Evolutionary conservation across 768 basidiomycete species (phyloP), one percentile per base, ranked within the genome.

Genomic region (Coprinopsis strossmayeri): DNA sequence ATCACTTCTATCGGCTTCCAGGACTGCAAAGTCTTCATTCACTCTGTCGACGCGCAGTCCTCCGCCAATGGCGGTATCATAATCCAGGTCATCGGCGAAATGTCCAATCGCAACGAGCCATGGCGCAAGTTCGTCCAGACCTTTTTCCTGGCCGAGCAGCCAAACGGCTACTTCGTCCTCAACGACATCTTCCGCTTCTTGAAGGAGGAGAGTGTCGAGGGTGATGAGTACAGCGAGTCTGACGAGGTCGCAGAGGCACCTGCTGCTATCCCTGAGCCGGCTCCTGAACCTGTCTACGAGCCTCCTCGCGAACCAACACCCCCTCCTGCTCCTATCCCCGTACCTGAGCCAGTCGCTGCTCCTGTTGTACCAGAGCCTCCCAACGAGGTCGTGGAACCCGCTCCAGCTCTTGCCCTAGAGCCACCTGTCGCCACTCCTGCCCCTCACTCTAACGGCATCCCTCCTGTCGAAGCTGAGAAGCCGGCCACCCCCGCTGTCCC

Each of bases 161-260:
- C 92, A 12, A 96, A 95, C 58, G 96, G 96, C 35, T 99, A 98
- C 74, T 99, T 95, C 64, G 96, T 99, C 55, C 84, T 99, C 69
- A 99, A 99, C 69, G 96, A 99, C 72, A 97, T 98, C 73, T 99
- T 98, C 84, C 88, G 96, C 52, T 98, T 96, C 78, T 75, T 99
- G 55, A 97, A 96, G 73, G 96, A 97, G 70, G 93, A 97, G 62
- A 71, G 79, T 5, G 84, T 89, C 46, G 91, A 91, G 55, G 75
- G 75, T 24, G 91, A 90, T 48, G 88, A 87, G 39, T 76, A 63
- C 61, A 69, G 65, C 53, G 82, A 75, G 28, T 66, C 71, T 27
- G 69, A 65, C 15, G 67, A 64, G 23, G 58, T 57, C 35, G 59
- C 68, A 24, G 73, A 71, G 20, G 43, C 45, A 20, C 59, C 69